phyloP scores from a whole-genome alignment of 495 filamentous ascomycete species.

The Coniosporium apollinis region DNA sequence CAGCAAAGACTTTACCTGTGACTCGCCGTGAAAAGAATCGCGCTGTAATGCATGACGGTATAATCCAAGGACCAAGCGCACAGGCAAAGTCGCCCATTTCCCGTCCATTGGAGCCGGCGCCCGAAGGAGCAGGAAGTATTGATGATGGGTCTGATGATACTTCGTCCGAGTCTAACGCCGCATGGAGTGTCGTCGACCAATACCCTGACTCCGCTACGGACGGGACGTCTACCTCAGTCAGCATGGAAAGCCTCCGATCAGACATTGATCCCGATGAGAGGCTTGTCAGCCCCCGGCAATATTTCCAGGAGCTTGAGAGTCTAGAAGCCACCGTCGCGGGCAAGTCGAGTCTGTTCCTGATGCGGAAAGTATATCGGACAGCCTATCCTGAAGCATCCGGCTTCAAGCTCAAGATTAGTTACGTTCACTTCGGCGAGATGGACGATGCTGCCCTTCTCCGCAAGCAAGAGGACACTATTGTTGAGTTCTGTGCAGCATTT shows the following conservation, averaged over 20 bases:
- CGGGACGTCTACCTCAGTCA: constrained; percentile 1
- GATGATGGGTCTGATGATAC: constrained; percentile 4
- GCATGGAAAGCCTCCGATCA: constrained; percentile 1
- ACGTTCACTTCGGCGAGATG: too few relatives aligned
- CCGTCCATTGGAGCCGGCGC: too few relatives aligned
- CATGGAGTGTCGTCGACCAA: neutral
- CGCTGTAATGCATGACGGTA: too few relatives aligned
- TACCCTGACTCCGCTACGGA: constrained; percentile 4
- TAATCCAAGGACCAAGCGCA: too few relatives aligned
- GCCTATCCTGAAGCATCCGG: too few relatives aligned
- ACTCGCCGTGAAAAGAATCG: too few relatives aligned
- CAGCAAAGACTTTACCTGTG: too few relatives aligned
- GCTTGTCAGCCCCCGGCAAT: constrained; percentile 1
- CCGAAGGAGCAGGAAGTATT: constrained; percentile 4
- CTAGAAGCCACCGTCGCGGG: constrained; percentile 6
- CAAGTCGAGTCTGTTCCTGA: constrained; percentile 5
- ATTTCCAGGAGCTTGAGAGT: constrained; percentile 4
- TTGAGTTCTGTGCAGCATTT: too few relatives aligned
- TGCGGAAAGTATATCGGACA: constrained; percentile 3
- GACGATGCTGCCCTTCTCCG: too few relatives aligned
- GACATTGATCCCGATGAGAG: constrained; percentile 5
- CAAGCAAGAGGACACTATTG: too few relatives aligned
- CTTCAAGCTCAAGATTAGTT: too few relatives aligned
- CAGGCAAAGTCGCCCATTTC: too few relatives aligned
- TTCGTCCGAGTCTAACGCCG: constrained; percentile 5